These are phyloP conservation scores for Trichosporon coremiiforme DNA, from an alignment of 1,284 basidiomycete genomes.

Conservation along the genomic window DNA sequence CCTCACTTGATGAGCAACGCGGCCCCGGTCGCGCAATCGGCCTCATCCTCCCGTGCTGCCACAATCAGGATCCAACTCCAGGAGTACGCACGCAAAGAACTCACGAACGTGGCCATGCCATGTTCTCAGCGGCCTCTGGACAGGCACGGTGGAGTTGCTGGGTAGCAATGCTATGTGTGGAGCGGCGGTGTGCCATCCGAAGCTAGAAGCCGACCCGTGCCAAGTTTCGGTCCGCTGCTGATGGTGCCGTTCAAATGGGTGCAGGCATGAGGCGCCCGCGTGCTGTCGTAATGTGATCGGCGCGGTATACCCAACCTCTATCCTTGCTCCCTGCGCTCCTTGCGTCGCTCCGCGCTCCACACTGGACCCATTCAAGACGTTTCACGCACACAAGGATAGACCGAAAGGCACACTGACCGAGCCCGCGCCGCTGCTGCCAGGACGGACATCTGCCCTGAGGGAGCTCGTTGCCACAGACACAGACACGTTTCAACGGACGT, in stretches of 20 bases:
- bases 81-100: neutral
- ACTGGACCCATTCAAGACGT: too few relatives aligned
- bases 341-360: too few relatives aligned
- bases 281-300: slow-evolving; percentile 6
- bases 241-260: too few relatives aligned
- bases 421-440: too few relatives aligned
- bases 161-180: too few relatives aligned
- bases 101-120: slow-evolving; percentile 1
- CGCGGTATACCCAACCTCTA: neutral
- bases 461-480: too few relatives aligned
- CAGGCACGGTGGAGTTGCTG: neutral
- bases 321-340: too few relatives aligned
- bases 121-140: neutral
- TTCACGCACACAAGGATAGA: neutral
- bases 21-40: neutral
- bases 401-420: neutral
- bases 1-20: too few relatives aligned
- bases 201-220: neutral
- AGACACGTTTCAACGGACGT: neutral
- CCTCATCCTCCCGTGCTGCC: too few relatives aligned
- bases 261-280: neutral
- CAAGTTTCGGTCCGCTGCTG: neutral
- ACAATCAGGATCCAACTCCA: neutral
- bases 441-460: neutral
- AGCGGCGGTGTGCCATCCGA: too few relatives aligned